These are phyloP conservation scores for Porphyridium purpureum DNA, from an alignment of 23 red algal species.

Conservation along the genomic window DNA sequence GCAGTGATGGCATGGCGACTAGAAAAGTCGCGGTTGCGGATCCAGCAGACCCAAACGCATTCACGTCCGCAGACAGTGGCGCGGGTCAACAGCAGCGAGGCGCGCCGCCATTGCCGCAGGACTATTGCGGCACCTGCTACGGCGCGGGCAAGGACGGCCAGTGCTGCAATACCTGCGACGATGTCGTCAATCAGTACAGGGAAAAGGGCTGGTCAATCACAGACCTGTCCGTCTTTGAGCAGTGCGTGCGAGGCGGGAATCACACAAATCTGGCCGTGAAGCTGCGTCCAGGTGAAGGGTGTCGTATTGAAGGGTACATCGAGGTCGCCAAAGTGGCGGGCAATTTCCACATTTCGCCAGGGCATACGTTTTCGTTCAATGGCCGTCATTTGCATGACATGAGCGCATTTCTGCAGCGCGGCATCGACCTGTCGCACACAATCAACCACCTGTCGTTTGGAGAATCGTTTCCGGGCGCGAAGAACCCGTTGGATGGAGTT, in stretches of 20 bases:
- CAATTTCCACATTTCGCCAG: constrained; percentile 77
- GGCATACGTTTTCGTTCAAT: constrained; percentile 38
- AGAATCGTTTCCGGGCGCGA: constrained; percentile 43
- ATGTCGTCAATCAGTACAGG: constrained; percentile 53
- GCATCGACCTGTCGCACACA: constrained; percentile 53
- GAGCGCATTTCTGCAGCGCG: constrained; percentile 14
- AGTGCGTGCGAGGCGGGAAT: constrained; percentile 49
- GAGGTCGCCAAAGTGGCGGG: constrained; percentile 67
- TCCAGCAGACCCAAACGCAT: constrained; percentile 5
- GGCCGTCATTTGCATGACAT: constrained; percentile 66
- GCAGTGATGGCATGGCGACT: background rate
- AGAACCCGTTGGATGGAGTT: constrained; percentile 74
- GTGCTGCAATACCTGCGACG: constrained; percentile 83
- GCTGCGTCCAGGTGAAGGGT: constrained; percentile 30
- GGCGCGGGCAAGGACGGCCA: background rate
- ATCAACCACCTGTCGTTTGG: constrained; percentile 73
- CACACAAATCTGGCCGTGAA: constrained; percentile 9
- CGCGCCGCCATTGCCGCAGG: background rate
- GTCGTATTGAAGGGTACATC: constrained; percentile 46
- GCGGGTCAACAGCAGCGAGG: background rate
- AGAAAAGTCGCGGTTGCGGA: background rate
- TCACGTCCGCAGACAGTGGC: constrained; percentile 17
- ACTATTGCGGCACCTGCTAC: background rate
- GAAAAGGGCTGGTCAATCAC: constrained; percentile 43
- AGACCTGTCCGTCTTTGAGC: constrained; percentile 33